Conservation (phyloP, 257 asterid genomes). For the Cinchona pubescens region DNA sequence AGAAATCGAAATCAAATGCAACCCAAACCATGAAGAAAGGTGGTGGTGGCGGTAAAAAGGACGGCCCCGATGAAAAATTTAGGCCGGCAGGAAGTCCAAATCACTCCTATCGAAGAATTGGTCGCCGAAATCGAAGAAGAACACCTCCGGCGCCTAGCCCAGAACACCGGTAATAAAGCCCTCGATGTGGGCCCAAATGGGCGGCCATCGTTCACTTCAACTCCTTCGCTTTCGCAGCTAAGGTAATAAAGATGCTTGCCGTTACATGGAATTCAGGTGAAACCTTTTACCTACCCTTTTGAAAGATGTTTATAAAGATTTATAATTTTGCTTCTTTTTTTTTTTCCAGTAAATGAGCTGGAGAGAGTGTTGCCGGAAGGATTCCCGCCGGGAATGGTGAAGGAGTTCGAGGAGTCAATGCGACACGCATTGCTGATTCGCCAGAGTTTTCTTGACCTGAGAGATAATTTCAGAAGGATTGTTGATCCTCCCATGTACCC, state of each 20-base stretch:
- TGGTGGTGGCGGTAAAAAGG: constrained; percentile 13
- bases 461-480: constrained; percentile 76
- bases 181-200: constrained; percentile 78
- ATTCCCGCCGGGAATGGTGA: constrained; percentile 75
- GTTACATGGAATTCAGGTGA: constrained; percentile 75
- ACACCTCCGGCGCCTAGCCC: constrained; percentile 68
- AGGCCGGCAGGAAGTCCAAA: constrained; percentile 36
- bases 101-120: constrained; percentile 34
- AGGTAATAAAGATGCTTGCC: constrained; percentile 49
- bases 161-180: constrained; percentile 62
- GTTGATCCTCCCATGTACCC: constrained; percentile 64
- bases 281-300: neutral
- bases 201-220: constrained; percentile 66
- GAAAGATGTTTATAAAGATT: too few species aligned
- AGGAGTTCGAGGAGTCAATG: constrained; percentile 87
- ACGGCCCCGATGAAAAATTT: constrained; percentile 12
- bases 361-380: constrained; percentile 77
- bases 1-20: constrained; percentile 38
- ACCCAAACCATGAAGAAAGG: constrained; percentile 4
- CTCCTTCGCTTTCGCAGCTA: constrained; percentile 54
- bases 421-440: constrained; percentile 84
- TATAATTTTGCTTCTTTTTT: neutral
- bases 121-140: constrained; percentile 43
- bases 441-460: constrained; percentile 74
- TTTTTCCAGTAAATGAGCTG: constrained; percentile 55